These are phyloP conservation scores for Phytophthora colocasiae DNA, from an alignment of 352 stramenopile genomes.

Conservation along the genomic window DNA sequence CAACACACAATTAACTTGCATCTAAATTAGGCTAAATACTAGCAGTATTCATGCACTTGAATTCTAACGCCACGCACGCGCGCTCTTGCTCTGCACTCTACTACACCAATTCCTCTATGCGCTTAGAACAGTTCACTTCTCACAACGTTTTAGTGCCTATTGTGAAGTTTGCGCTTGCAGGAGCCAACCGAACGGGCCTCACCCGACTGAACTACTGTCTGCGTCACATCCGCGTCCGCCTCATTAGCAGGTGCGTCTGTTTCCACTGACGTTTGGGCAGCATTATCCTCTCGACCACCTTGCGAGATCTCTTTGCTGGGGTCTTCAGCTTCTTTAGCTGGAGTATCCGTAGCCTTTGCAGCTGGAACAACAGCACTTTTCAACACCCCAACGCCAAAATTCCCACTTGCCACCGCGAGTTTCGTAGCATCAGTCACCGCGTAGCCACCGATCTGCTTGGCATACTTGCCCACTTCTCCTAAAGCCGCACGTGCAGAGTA, in stretches of 20 bases:
- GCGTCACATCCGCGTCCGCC: constrained; percentile 3
- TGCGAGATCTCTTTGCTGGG: background rate
- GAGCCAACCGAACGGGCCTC: background rate
- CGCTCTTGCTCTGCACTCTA: background rate
- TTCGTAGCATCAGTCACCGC: constrained; percentile 6
- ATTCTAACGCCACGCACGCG: too few relatives aligned
- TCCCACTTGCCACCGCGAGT: constrained; percentile 9
- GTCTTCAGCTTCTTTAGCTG: constrained; percentile 4
- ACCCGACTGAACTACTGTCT: background rate
- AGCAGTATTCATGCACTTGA: too few relatives aligned
- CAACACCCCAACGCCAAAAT: constrained; percentile 24
- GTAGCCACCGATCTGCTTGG: constrained; percentile 10
- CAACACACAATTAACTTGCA: too few relatives aligned
- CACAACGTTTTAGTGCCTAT: constrained; percentile 1
- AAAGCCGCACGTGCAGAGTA: constrained; percentile 6
- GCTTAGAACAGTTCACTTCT: background rate
- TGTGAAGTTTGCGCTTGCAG: constrained; percentile 8
- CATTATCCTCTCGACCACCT: constrained; percentile 1
- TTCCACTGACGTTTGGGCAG: background rate
- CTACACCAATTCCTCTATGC: background rate
- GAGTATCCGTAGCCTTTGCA: background rate
- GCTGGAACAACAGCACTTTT: background rate
- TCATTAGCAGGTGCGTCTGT: background rate
- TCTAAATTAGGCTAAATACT: too few relatives aligned
- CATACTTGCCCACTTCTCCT: constrained; percentile 12